phyloP scores from a whole-genome alignment of 805 yeast genomes.

The Ogataea siamensis region DNA sequence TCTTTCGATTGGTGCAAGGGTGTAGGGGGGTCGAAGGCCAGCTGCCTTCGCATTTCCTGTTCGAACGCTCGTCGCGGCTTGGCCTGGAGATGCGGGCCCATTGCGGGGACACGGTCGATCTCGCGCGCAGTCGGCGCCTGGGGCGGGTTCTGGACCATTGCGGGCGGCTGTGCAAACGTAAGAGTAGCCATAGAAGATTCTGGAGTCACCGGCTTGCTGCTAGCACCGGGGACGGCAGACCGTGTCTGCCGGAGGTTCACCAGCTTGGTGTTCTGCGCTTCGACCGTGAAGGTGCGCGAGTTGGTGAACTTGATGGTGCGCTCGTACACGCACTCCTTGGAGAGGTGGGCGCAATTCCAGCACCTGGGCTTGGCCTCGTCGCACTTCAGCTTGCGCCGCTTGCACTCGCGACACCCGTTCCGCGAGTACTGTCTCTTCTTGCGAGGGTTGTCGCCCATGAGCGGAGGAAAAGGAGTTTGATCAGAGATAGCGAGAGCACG shows the following conservation, averaged over 20 bases:
- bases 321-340: slow-evolving; percentile 39
- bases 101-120: background rate
- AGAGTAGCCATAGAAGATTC: slow-evolving; percentile 1
- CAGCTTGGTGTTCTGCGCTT: slow-evolving; percentile 12
- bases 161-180: slow-evolving; percentile 17
- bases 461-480: background rate
- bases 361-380: slow-evolving; percentile 41
- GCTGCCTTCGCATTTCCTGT: slow-evolving; percentile 16
- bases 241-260: slow-evolving; percentile 18
- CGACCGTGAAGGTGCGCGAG: slow-evolving; percentile 30
- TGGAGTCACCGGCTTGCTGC: slow-evolving; percentile 15
- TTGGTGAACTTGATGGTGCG: slow-evolving; percentile 34
- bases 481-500: background rate
- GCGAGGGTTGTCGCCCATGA: slow-evolving; percentile 11
- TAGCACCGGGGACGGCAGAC: background rate
- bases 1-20: slow-evolving; percentile 23
- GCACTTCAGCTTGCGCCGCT: slow-evolving; percentile 42
- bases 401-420: slow-evolving; percentile 46
- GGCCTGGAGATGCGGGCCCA: background rate
- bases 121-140: background rate
- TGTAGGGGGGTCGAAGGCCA: slow-evolving; percentile 11
- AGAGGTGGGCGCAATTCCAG: slow-evolving; percentile 39
- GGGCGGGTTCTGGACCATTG: slow-evolving; percentile 27
- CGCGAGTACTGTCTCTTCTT: slow-evolving; percentile 44
- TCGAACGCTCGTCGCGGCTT: slow-evolving; percentile 10